Percentiles rank a stretch among this genome's conserved stretches.
Evolutionary conservation across 441 rosid genomes (phyloP).

Genomic region (Jatropha podagrica): DNA sequence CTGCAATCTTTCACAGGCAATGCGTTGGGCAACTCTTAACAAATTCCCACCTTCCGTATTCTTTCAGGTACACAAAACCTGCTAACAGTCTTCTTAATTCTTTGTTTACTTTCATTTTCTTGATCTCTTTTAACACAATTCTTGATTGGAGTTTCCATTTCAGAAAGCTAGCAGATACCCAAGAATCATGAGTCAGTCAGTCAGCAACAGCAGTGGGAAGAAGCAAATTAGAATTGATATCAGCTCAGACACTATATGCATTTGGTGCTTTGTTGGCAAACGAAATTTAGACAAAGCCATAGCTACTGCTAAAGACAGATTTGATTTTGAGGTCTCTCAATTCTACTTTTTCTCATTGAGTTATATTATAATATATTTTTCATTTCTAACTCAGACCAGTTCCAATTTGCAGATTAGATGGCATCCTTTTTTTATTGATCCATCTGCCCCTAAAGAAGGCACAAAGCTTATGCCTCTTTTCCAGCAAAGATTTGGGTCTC

Average conservation of each 20-base stretch:
- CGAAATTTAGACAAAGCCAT: slow-evolving; percentile 79
- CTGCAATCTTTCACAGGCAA: background rate
- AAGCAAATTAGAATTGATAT: slow-evolving; percentile 62
- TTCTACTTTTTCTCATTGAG: background rate
- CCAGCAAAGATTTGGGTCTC: slow-evolving; percentile 60
- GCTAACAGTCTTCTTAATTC: background rate
- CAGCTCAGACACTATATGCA: slow-evolving; percentile 81
- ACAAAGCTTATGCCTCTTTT: slow-evolving; percentile 52
- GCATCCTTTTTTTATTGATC: slow-evolving; percentile 66
- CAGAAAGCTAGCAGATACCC: slow-evolving; percentile 22
- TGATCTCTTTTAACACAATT: background rate
- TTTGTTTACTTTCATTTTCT: background rate
- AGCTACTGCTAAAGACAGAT: slow-evolving; percentile 57
- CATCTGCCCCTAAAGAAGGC: slow-evolving; percentile 84
- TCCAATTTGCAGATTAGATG: slow-evolving; percentile 51
- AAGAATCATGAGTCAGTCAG: slow-evolving; percentile 53
- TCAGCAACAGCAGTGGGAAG: slow-evolving; percentile 40
- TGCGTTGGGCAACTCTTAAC: slow-evolving; percentile 11
- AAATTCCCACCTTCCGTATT: background rate
- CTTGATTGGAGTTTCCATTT: background rate
- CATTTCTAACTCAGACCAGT: background rate
- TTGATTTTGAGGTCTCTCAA: slow-evolving; percentile 55
- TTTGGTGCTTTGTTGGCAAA: slow-evolving; percentile 90
- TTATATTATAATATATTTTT: background rate
- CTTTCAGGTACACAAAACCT: background rate